phyloP scores from a whole-genome alignment of 1,139 yeast genomes.

The Kazachstania sp. region DNA sequence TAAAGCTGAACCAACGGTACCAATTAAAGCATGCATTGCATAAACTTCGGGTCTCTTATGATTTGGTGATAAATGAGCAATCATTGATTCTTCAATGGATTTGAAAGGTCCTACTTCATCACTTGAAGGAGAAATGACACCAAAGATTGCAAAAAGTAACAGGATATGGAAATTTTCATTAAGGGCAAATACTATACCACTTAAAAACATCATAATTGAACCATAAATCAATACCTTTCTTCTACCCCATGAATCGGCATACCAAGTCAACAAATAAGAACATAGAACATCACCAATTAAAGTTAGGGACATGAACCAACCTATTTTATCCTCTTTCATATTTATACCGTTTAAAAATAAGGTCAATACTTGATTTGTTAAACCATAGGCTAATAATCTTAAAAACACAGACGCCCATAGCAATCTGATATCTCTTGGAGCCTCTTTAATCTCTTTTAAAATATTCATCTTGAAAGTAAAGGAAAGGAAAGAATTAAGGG shows the following conservation, averaged over 20 bases:
- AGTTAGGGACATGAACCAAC: constrained; percentile 77
- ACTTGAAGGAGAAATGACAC: constrained; percentile 83
- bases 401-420: constrained; percentile 66
- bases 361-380: constrained; percentile 73
- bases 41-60: constrained; percentile 64
- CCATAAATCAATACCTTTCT: constrained; percentile 59
- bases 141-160: constrained; percentile 54
- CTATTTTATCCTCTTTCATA: constrained; percentile 53
- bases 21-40: constrained; percentile 48
- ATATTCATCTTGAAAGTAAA: constrained; percentile 6
- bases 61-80: constrained; percentile 70
- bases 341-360: constrained; percentile 53
- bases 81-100: constrained; percentile 76
- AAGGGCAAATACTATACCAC: constrained; percentile 60
- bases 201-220: constrained; percentile 55
- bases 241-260: constrained; percentile 71
- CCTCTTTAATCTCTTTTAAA: constrained; percentile 9
- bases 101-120: constrained; percentile 92
- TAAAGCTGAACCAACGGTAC: constrained; percentile 65
- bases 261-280: constrained; percentile 66
- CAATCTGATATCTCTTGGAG: constrained; percentile 48
- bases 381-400: constrained; percentile 70
- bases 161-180: constrained; percentile 46
- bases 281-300: constrained; percentile 69
- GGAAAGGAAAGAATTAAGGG: no score